Evolutionary conservation across 2,329 filamentous ascomycete species (phyloP).

Genomic region (Neofusicoccum kwambonambiense): DNA sequence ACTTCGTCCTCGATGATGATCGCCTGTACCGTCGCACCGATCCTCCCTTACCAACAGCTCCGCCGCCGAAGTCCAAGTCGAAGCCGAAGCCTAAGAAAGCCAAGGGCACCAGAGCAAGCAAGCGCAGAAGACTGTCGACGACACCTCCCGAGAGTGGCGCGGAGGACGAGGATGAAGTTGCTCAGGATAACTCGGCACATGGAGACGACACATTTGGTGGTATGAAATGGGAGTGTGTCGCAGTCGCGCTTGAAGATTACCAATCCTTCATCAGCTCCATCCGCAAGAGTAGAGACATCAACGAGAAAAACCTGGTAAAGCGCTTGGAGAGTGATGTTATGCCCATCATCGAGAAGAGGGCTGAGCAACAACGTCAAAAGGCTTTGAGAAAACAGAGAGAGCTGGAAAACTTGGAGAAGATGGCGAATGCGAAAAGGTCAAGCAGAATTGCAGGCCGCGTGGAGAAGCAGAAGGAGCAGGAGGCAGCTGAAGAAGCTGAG

Average conservation of each 20-base stretch:
- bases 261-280: conserved; percentile 68
- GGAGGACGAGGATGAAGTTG: conserved; percentile 34
- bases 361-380: conserved; percentile 67
- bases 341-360: conserved; percentile 78
- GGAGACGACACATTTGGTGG: conserved; percentile 68
- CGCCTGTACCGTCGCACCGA: conserved; percentile 88
- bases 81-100: conserved; percentile 63
- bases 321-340: conserved; percentile 75
- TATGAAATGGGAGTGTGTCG: conserved; percentile 88
- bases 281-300: conserved; percentile 73
- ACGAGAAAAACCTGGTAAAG: conserved; percentile 76
- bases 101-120: conserved; percentile 62
- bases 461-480: conserved; percentile 74
- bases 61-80: conserved; percentile 55
- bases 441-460: conserved; percentile 80
- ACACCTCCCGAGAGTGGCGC: conserved; percentile 41
- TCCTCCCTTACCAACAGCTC: conserved; percentile 58
- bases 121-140: conserved; percentile 64
- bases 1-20: conserved; percentile 92
- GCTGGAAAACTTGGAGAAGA: conserved; percentile 74
- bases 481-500: conserved; percentile 69
- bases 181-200: conserved; percentile 31
- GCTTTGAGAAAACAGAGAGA: conserved; percentile 75
- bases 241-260: conserved; percentile 77
- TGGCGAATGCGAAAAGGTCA: conserved; percentile 92